Conservation (phyloP, 106 monocot species). For the Dendrobium huoshanense region DNA sequence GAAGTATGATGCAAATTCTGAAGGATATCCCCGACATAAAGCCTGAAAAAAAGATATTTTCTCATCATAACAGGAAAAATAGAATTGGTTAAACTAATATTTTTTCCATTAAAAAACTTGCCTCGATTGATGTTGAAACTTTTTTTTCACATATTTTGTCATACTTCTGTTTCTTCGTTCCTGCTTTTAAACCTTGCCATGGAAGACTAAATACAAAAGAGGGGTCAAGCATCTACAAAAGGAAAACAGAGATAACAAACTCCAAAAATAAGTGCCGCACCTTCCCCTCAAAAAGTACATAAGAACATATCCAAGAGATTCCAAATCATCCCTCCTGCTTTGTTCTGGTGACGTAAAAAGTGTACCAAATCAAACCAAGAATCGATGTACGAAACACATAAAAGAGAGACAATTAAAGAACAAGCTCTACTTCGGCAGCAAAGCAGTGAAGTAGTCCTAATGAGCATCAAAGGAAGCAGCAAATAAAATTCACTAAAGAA, state of each 20-base stretch:
- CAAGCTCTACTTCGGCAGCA: no score
- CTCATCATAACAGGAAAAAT: constrained; percentile 12
- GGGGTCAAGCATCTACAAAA: neutral
- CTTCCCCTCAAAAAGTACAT: constrained; percentile 90
- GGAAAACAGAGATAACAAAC: neutral
- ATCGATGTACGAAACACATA: no score
- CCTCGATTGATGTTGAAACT: constrained; percentile 76
- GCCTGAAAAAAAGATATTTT: constrained; percentile 18
- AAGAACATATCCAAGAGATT: constrained; percentile 85
- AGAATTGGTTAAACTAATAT: neutral
- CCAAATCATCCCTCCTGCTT: constrained; percentile 90
- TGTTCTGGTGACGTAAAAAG: constrained; percentile 34
- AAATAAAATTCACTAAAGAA: no score
- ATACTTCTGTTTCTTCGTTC: constrained; percentile 83
- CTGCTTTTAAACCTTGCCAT: constrained; percentile 81
- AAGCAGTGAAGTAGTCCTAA: no score
- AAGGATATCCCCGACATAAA: constrained; percentile 65
- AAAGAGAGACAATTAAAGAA: no score
- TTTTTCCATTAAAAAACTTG: constrained; percentile 7
- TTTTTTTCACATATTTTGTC: constrained; percentile 77
- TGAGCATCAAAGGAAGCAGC: no score
- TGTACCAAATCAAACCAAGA: neutral
- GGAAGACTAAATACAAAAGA: constrained; percentile 42
- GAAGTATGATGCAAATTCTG: constrained; percentile 79
- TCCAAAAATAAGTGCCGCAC: constrained; percentile 13